Base-by-base conservation (phyloP, 441 rosid genomes). In the Arabidopsis hybrid region DNA sequence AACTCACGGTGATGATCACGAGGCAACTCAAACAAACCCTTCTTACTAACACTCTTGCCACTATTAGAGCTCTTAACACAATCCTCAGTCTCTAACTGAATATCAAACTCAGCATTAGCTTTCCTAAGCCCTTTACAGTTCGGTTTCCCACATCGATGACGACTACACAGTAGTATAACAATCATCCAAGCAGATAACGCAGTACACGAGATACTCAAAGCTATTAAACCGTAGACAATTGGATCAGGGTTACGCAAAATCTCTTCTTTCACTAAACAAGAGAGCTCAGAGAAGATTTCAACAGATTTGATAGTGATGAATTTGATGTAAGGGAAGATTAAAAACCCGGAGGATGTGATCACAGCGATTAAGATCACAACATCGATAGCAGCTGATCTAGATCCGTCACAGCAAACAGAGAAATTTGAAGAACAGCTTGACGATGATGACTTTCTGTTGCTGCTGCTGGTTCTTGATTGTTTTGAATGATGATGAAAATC, bases 81-180 rank as follows among this genome's bases (percentile, higher is more conserved):
- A 63, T 94, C 94, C 80, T 91, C 97, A 2, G 95, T 94, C 86
- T 94, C 96, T 26, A 94, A 70, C 84, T 91, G 95, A 72, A 94
- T 91, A 82, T 94, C 99, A 18, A 91, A 91, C 81, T 94, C 95
- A 0, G 92, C 88, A 0, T 76, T 76, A 84, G 97, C 74, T 86
- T 91, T 76, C 93, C 86, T 58, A 13, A 91, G 82, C 3, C 99
- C 99, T 81, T 80, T 86, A 53, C 99, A 94, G n/a, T 81, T 85
- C 0, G 92, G 91, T 39, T 90, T 94, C 78, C 90, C 91, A 21
- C 99, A 94, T 83, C 78, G 90, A 78, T 88, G 80, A 52, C 85
- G 84, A 11, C 88, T 84, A 60, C 86, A 89, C 26, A 84, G 42
- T 43, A 91, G 76, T 47, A 89, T 78, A 57, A 80, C 74, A 38